Conservation (phyloP, 148 eudicot genomes). For the Camellia japonica region DNA sequence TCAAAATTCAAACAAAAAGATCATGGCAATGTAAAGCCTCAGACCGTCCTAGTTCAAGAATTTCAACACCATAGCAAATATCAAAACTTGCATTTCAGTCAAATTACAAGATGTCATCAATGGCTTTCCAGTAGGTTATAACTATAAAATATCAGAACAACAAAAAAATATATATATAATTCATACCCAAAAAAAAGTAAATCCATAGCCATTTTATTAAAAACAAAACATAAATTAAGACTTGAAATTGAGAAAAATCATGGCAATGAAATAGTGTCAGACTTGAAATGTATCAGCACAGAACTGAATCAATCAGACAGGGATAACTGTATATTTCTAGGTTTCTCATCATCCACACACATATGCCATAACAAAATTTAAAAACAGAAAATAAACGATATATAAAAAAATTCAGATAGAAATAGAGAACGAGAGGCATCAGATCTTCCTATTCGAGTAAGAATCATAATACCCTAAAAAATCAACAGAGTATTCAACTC, state of each 20-base stretch:
- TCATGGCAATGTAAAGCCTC: conserved; percentile 22
- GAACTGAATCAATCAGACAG: conserved; percentile 3
- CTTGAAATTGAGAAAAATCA: not conserved
- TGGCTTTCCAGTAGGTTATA: not conserved
- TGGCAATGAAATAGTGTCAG: not conserved
- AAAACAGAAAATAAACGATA: not conserved
- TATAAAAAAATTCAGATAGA: not conserved
- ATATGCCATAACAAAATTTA: not conserved
- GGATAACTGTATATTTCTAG: not conserved
- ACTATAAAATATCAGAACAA: not conserved
- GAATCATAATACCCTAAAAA: conserved; percentile 27
- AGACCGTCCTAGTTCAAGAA: conserved; percentile 62
- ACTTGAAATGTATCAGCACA: not conserved
- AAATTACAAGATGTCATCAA: conserved; percentile 21
- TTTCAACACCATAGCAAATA: conserved; percentile 35
- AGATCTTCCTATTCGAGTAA: conserved; percentile 61
- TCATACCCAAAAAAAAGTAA: too few relatives aligned
- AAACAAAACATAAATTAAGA: not conserved
- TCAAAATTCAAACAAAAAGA: not conserved
- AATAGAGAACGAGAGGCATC: conserved; percentile 31
- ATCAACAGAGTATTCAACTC: conserved; percentile 21
- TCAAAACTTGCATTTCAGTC: conserved; percentile 20
- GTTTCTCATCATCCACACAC: conserved; percentile 9
- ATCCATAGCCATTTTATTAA: too few relatives aligned
- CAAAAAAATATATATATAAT: too few relatives aligned